Evolutionary conservation across 495 filamentous ascomycete species (phyloP).

Genomic region (Hypoxylon intermedium): DNA sequence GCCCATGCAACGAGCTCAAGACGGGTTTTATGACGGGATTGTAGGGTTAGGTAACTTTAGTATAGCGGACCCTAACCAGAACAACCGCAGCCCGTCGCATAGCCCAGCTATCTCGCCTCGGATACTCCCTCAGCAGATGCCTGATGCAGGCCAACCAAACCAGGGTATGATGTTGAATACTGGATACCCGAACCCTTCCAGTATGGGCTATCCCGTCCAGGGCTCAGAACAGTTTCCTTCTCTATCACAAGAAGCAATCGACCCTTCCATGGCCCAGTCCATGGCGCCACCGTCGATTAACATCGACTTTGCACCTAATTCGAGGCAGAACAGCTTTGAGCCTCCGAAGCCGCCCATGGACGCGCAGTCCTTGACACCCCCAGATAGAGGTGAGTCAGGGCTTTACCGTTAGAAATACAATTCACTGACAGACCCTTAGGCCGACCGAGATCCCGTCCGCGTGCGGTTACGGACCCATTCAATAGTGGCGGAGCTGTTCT

Average conservation of each 20-base stretch:
- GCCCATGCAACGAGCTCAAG: slow-evolving; percentile 78
- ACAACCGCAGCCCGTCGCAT: slow-evolving; percentile 76
- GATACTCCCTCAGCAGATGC: slow-evolving; percentile 74
- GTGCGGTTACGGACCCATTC: slow-evolving; percentile 78
- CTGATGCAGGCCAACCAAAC: slow-evolving; percentile 54
- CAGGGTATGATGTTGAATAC: slow-evolving; percentile 37
- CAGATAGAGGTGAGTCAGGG: slow-evolving; percentile 73
- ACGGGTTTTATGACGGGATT: slow-evolving; percentile 77
- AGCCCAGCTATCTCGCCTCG: slow-evolving; percentile 88
- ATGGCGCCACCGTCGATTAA: slow-evolving; percentile 90
- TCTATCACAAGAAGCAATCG: slow-evolving; percentile 57
- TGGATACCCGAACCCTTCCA: slow-evolving; percentile 40
- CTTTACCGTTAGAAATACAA: background rate
- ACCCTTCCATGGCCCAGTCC: slow-evolving; percentile 66
- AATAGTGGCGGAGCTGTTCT: slow-evolving; percentile 52
- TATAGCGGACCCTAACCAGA: slow-evolving; percentile 73
- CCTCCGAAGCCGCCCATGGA: slow-evolving; percentile 69
- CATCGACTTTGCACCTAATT: slow-evolving; percentile 84
- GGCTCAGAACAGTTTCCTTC: slow-evolving; percentile 65
- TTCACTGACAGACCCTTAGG: slow-evolving; percentile 43
- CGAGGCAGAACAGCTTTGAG: slow-evolving; percentile 73
- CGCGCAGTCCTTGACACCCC: slow-evolving; percentile 82
- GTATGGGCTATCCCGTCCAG: slow-evolving; percentile 62
- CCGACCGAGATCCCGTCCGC: slow-evolving; percentile 62
- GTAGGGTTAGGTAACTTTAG: slow-evolving; percentile 81